phyloP scores from a whole-genome alignment of 371 early-diverging fungal species.

The Umbelopsis sp. region DNA sequence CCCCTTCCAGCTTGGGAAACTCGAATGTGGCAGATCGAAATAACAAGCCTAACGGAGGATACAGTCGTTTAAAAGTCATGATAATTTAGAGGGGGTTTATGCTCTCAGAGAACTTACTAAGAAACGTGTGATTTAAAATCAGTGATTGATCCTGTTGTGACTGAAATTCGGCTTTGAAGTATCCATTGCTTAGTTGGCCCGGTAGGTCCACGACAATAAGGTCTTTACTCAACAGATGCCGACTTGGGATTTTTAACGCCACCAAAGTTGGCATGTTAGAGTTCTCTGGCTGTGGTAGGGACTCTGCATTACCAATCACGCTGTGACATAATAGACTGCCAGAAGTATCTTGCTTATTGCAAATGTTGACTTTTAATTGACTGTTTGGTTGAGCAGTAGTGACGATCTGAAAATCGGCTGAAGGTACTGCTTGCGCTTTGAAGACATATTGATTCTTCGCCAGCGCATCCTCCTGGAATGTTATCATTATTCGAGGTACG shows the following conservation, averaged over 20 bases:
- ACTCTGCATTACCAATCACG: not conserved
- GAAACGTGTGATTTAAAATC: not conserved
- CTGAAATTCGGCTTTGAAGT: not conserved
- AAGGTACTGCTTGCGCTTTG: not conserved
- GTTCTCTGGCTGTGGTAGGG: not conserved
- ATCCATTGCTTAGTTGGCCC: not conserved
- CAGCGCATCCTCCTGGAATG: not conserved
- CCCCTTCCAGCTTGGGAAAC: constrained; percentile 24
- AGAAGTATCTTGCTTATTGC: not conserved
- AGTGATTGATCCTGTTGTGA: not conserved
- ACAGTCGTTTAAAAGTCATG: not conserved
- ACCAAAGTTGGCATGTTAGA: not conserved
- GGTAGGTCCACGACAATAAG: not conserved
- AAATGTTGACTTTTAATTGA: not conserved
- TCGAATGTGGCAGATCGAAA: constrained; percentile 2
- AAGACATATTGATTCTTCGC: not conserved
- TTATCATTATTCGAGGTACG: too few species aligned
- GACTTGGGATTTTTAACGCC: not conserved
- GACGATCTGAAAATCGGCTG: not conserved
- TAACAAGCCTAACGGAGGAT: not conserved
- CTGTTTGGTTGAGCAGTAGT: not conserved
- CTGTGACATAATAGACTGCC: not conserved
- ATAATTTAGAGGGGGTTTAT: not conserved
- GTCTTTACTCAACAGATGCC: not conserved
- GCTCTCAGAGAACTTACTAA: not conserved